Conservation (phyloP, 345 rosid genomes). For the Crucihimalaya himalaica region DNA sequence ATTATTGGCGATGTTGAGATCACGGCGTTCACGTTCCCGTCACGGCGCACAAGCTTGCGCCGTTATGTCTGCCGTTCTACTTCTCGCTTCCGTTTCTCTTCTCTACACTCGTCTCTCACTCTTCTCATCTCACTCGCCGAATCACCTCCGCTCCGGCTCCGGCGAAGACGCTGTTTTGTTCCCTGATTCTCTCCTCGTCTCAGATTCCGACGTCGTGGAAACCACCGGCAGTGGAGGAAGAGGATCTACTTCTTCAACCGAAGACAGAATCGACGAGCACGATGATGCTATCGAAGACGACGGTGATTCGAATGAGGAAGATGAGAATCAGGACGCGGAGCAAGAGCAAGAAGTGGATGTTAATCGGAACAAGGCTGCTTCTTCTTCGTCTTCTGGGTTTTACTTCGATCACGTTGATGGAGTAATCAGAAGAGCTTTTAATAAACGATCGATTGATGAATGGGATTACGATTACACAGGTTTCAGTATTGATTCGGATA, state of each 20-base stretch:
- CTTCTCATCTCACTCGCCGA: conserved; percentile 45
- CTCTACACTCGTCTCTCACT: conserved; percentile 84
- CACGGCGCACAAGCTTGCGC: conserved; percentile 80
- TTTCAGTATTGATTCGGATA: conserved; percentile 33
- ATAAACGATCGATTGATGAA: conserved; percentile 73
- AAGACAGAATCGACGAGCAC: conserved; percentile 79
- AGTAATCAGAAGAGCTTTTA: conserved; percentile 57
- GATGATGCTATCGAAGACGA: conserved; percentile 71
- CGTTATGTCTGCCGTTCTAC: conserved; percentile 69
- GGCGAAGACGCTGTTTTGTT: conserved; percentile 41
- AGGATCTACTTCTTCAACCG: conserved; percentile 39
- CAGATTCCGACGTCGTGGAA: conserved; percentile 61
- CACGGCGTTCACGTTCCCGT: conserved; percentile 78
- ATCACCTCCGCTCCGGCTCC: conserved; percentile 37
- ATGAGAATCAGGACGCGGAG: conserved; percentile 45
- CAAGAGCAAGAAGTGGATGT: conserved; percentile 43
- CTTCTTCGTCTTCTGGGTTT: conserved; percentile 51
- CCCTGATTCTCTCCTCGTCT: conserved; percentile 49
- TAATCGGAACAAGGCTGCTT: conserved; percentile 33
- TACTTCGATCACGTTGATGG: conserved; percentile 76
- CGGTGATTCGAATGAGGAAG: conserved; percentile 28
- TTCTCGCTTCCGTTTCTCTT: conserved; percentile 80
- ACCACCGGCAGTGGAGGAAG: conserved; percentile 30
- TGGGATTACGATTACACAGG: conserved; percentile 79
- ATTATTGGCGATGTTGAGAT: conserved; percentile 36